Evolutionary conservation across 768 basidiomycete species (phyloP).

Genomic region (Boletus coccyginus): DNA sequence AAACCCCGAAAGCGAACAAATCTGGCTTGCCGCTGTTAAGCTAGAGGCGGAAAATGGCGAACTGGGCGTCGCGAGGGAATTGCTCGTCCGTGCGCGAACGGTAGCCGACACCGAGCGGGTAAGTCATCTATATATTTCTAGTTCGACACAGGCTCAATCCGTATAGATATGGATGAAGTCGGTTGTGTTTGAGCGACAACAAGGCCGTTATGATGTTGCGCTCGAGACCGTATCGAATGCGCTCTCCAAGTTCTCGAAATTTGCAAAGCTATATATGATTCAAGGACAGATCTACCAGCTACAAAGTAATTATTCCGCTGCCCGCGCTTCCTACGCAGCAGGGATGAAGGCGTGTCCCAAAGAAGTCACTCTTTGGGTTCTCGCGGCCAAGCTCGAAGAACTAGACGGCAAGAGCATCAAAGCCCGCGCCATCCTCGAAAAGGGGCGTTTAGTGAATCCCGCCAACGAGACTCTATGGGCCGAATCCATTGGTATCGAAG

Average conservation of each 20-base stretch:
- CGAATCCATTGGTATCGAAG: slow-evolving; percentile 88
- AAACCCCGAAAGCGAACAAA: slow-evolving; percentile 95
- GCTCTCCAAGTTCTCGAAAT: slow-evolving; percentile 80
- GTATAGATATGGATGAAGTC: slow-evolving; percentile 98
- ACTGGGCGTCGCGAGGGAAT: slow-evolving; percentile 77
- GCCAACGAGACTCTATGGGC: slow-evolving; percentile 87
- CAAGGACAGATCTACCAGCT: slow-evolving; percentile 87
- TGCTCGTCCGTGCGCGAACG: slow-evolving; percentile 83
- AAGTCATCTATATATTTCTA: slow-evolving; percentile 22
- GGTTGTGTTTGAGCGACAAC: slow-evolving; percentile 91
- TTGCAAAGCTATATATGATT: slow-evolving; percentile 94
- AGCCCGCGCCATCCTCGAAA: slow-evolving; percentile 86
- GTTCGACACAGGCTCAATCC: background rate
- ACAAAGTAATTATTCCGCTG: slow-evolving; percentile 55
- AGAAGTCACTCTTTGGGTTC: slow-evolving; percentile 82
- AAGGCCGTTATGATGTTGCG: slow-evolving; percentile 70
- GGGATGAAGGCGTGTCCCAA: slow-evolving; percentile 88
- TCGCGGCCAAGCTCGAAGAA: slow-evolving; percentile 88
- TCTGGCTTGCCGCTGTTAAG: slow-evolving; percentile 98
- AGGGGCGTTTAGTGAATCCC: slow-evolving; percentile 82
- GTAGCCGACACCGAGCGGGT: slow-evolving; percentile 93
- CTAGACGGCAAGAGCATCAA: slow-evolving; percentile 90
- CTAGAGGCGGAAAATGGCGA: slow-evolving; percentile 96
- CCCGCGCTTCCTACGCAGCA: slow-evolving; percentile 77
- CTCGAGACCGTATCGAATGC: slow-evolving; percentile 74